Evolutionary conservation across 306 rosid species (phyloP), one percentile per base, ranked within the genome.

Genomic region (Phaseolus lunatus): DNA sequence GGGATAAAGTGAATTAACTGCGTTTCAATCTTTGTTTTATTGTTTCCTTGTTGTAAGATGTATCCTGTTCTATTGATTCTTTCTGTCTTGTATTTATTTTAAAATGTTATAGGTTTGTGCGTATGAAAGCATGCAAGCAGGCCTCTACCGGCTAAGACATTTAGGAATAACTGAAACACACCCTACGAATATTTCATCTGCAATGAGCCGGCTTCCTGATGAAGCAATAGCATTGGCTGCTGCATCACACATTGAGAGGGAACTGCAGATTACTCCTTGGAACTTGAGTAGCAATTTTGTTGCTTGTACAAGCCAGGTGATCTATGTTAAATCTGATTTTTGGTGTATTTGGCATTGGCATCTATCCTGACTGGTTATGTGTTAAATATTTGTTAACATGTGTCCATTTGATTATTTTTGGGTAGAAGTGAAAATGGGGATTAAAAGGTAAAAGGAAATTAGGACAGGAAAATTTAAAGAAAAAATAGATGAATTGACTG

Each of bases 91-190:
- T 37, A 39, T 72, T 47, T 67, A 76, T 72, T 67, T n/a, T 61
- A 23, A 45, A 35, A 78, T 76, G 57, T 63, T 78, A 29, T 83
- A 95, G 98, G 97, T 95, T 15, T 92, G 98, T 75, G 92, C 93
- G 48, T 95, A 89, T 78, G 98, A 95, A 87, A 95, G 97, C 85
- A 92, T 95, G 98, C 98, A 92, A 95, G 97, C 98, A 66, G 97
- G 97, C 67, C 86, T 92, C 23, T 95, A 92, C 76, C 91, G 97
- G 58, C 96, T 95, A 65, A 92, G 92, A 83, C 98, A 95, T 88
- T 86, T 92, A 78, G 98, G 98, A 81, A 89, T 95, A 18, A 85
- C 93, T 2, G 96, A 89, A 85, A 87, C 91, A 29, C 94, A 90
- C 75, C 96, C 97, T 13, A 77, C 94, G 59, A 84, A 89, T 79